Evolutionary conservation across 345 rosid genomes (phyloP), one percentile per base, ranked within the genome.

Genomic region (Linum lewisii): DNA sequence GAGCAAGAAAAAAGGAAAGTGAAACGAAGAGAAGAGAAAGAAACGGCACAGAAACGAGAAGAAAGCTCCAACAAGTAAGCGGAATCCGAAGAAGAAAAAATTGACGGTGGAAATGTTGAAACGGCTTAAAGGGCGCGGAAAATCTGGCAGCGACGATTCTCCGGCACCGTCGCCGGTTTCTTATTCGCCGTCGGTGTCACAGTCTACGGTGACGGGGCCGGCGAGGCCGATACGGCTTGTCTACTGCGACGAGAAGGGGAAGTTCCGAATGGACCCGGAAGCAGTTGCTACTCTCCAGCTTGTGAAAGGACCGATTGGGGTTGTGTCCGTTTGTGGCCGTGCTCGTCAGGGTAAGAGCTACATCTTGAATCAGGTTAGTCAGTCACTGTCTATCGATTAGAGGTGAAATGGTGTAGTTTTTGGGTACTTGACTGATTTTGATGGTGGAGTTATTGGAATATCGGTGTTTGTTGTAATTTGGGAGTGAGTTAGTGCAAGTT

Each of bases 341-440:
- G 87, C 97, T 77, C 95, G 99, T 21, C 97, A 90, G 80, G 99
- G 99, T 26, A 94, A 94, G 74, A 90, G 96, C 81, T 94, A 78
- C 63, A 87, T 94, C 26, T 66, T 94, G 66, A 94, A 94, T 76
- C 96, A 94, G 88, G 99, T 93, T 25, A 14, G 52, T 20, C 37
- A 61, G 29, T 58, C 21, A 6, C 7, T 34, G 9, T 1, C 37
- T 2, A 4, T 15, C 6, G 19, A 57, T 53, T 42, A 26, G 38
- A 60, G 15, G 11, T 22, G 6, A 0, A 47, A 19, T 59, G 49
- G 47, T 45, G 49, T 1, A 21, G 26, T 19, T 59, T 62, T 49
- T 21, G 53, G 58, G 22, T 63, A 54, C 14, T 21, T 61, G 14
- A 13, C 22, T 56, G 11, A 24, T 5, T n/a, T 53, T 5, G 24